Evolutionary conservation across 352 stramenopile species (phyloP).

Genomic region (Phytophthora melonis): DNA sequence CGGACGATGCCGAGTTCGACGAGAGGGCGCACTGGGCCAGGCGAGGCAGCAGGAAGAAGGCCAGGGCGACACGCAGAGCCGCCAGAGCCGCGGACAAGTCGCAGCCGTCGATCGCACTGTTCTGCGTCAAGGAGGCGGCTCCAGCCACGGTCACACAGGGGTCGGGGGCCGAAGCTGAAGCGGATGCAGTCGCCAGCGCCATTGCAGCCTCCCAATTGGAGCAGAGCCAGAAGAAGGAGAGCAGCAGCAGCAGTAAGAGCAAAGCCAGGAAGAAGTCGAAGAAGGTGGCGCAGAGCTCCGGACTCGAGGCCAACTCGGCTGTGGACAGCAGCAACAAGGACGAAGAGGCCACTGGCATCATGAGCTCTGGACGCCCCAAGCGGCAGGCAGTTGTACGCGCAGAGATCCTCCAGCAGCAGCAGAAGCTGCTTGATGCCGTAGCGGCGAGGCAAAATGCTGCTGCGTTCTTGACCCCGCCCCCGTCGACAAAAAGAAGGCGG

Average conservation of each 20-base stretch:
- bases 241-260: constrained; percentile 8
- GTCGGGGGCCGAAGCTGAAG: constrained; percentile 8
- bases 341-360: constrained; percentile 12
- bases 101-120: constrained; percentile 75
- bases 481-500: constrained; percentile 30
- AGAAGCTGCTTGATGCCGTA: constrained; percentile 43
- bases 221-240: constrained; percentile 12
- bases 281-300: constrained; percentile 9
- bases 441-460: constrained; percentile 35
- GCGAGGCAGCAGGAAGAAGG: constrained; percentile 48
- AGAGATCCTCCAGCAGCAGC: constrained; percentile 53
- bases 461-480: constrained; percentile 46
- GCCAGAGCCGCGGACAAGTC: constrained; percentile 40
- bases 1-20: constrained; percentile 79
- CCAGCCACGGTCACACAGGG: neutral
- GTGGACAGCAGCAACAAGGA: constrained; percentile 14
- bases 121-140: constrained; percentile 50
- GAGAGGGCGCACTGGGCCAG: constrained; percentile 70
- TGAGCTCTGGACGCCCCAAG: constrained; percentile 58
- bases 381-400: constrained; percentile 59
- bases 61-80: constrained; percentile 30
- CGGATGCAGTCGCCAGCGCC: constrained; percentile 2
- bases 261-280: constrained; percentile 17
- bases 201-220: constrained; percentile 22
- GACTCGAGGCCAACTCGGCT: constrained; percentile 23